Conservation (phyloP, 2,329 filamentous ascomycete species). For the Colletotrichum truncatum region DNA sequence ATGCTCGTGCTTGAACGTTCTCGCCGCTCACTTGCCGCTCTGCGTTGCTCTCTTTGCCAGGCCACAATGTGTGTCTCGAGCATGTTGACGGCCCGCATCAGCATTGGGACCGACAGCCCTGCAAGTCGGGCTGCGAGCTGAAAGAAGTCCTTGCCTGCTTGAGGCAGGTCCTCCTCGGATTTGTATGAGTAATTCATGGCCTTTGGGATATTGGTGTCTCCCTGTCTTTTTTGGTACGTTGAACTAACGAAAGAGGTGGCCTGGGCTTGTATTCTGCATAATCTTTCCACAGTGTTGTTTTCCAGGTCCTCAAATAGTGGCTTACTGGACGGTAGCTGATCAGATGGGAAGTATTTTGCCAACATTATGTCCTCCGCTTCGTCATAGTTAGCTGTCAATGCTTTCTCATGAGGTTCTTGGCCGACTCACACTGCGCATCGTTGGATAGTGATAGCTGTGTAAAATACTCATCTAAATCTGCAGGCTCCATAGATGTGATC, state of each 20-base stretch:
- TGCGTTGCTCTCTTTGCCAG: constrained; percentile 40
- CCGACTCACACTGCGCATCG: constrained; percentile 45
- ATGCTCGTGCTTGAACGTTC: background rate
- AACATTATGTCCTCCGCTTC: constrained; percentile 24
- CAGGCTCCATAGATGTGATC: constrained; percentile 67
- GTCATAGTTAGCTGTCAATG: background rate
- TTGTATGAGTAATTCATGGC: constrained; percentile 30
- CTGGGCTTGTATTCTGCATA: constrained; percentile 6
- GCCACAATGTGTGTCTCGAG: constrained; percentile 44
- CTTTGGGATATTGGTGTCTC: background rate
- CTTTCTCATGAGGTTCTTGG: constrained; percentile 34
- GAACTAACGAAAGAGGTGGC: constrained; percentile 6
- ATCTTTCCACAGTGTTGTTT: constrained; percentile 35
- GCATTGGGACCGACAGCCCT: constrained; percentile 44
- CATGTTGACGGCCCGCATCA: constrained; percentile 48
- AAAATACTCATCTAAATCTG: constrained; percentile 74
- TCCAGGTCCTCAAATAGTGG: constrained; percentile 35
- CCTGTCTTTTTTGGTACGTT: background rate
- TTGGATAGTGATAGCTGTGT: constrained; percentile 45
- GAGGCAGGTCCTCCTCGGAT: constrained; percentile 41
- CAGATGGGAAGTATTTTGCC: constrained; percentile 45
- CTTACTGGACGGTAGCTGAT: constrained; percentile 32
- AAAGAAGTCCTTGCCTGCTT: constrained; percentile 42
- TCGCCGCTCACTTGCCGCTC: constrained; percentile 10
- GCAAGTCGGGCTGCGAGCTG: constrained; percentile 40